Evolutionary conservation across 495 filamentous ascomycete species (phyloP).

Genomic region (Platismatia glauca): DNA sequence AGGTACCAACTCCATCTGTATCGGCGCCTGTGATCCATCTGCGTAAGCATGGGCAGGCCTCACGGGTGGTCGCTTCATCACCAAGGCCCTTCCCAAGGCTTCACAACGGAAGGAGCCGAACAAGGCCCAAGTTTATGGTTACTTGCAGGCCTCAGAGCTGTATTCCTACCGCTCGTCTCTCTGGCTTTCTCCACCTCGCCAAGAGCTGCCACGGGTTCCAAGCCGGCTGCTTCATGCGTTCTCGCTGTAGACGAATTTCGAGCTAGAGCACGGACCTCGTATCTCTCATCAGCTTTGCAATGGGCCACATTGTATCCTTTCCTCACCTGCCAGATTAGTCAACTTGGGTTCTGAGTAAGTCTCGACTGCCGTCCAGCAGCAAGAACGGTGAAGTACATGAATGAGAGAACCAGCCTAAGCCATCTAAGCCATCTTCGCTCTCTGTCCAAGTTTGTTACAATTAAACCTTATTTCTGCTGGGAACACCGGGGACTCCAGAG

Average conservation of each 20-base stretch:
- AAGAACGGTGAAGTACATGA: not conserved
- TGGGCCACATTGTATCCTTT: not conserved
- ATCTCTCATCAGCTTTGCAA: not conserved
- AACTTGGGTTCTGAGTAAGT: not conserved
- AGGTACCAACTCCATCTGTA: slow-evolving; percentile 87
- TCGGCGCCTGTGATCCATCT: slow-evolving; percentile 28
- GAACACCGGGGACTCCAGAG: not conserved
- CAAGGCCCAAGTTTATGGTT: not conserved
- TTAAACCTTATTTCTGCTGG: not conserved
- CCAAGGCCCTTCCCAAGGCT: not conserved
- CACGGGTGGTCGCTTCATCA: not conserved
- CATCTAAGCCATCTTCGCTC: not conserved
- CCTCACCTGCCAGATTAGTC: not conserved
- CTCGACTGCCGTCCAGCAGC: not conserved
- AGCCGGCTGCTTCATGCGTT: not conserved
- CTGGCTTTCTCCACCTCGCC: not conserved
- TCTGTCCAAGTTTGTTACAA: not conserved
- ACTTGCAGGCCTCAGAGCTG: not conserved
- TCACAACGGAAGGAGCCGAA: not conserved
- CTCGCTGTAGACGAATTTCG: not conserved
- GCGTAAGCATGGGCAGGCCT: not conserved
- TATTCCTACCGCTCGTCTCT: not conserved
- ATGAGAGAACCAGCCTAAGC: not conserved
- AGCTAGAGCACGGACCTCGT: not conserved
- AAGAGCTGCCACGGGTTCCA: not conserved